Base-by-base conservation (phyloP, 1,284 basidiomycete genomes). In the Cryptococcus floricola region DNA sequence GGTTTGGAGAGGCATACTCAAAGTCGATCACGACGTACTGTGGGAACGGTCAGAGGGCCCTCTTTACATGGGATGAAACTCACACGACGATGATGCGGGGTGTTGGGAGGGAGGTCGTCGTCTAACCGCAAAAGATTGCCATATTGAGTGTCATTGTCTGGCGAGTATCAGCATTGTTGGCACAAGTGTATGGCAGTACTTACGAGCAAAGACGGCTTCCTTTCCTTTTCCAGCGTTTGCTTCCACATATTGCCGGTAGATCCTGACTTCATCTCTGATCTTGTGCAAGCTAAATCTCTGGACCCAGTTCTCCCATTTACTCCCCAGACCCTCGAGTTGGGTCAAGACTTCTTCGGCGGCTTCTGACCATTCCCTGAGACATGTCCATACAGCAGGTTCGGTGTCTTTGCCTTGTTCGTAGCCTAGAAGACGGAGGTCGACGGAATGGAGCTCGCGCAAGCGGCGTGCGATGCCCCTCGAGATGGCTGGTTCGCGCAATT, bases 11-110 rank as follows among this genome's bases (percentile, higher is more conserved):
- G 8, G 92, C 90, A 70, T 96, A 97, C 78, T 97, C 93, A 71
- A 95, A 96, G 77, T 96, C 92, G 61, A 96, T 89, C 39, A 96
- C 90, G 69, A 94, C 89, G 66, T 94, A 86, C 88, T 91, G 69
- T 7, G 39, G 19, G 23, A 23, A 10, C 50, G 57, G 46, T 48
- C 18, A 52, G 42, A 23, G 9, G 18, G 28, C 10, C 39, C 12
- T 27, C 18, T 39, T 45, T 18, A 41, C 25, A 1, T 5, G 14
- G 10, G 19, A 18, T 41, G 19, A 25, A 16, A 63, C 67, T 62
- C 52, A 73, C 71, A 19, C 66, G 57, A 55, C 78, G 75, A 62
- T 79, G 78, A n/a, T 69, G 64, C 1, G 78, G 77, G 7, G 67
- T 67, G 13, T 68, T 65, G 7, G 82, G 79, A 51, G 83, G 81